Base-by-base conservation (phyloP, 78 protist genomes). In the Isochrysis galbana region DNA sequence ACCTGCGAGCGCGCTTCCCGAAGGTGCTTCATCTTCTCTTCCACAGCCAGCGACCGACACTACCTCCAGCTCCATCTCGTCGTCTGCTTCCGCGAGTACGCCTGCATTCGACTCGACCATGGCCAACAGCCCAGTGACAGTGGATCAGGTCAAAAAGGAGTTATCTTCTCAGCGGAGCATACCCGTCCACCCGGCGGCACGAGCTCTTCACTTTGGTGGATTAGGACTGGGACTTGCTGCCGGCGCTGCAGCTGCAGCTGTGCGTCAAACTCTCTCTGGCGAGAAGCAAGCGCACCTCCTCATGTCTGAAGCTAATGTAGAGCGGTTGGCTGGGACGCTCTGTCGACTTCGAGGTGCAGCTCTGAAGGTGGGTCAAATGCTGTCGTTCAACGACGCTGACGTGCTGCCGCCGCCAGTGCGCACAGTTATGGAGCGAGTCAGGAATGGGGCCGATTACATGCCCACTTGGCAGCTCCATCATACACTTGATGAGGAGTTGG, bases 341-440 rank as follows among this genome's bases (percentile, higher is more conserved):
- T 96, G 97, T 21, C 82, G 92, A 45, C 96, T 97, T 98, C 93
- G 98, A 1, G 98, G 98, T 25, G 97, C 98, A 39, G 98, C 98
- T 17, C 87, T 97, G 34, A 97, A 97, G 89, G 80, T 97, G 29
- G 98, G 98, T 17, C 98, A 97, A 45, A 94, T 97, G 34, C 78
- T 97, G 4, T 90, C 95, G n/a, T 95, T 97, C 26, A 97, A 97
- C 67, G 98, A 97, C 92, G 95, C 96, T 3, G 90, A 94, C 14
- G n/a, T 94, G 78, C 32, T 96, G 11, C 94, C 96, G 1, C 84
- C 86, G 17, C 34, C 44, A n/a, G 5, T 77, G 84, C 84, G 10
- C 84, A 10, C 10, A 32, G 36, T 61, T 32, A 34, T 97, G 42
- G 96, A 96, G 34, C 93, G 96, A 10, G 98, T 97, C 47, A 93